Conservation (phyloP, 192 early-diverging fungal genomes). For the Paraglomus brasilianum region DNA sequence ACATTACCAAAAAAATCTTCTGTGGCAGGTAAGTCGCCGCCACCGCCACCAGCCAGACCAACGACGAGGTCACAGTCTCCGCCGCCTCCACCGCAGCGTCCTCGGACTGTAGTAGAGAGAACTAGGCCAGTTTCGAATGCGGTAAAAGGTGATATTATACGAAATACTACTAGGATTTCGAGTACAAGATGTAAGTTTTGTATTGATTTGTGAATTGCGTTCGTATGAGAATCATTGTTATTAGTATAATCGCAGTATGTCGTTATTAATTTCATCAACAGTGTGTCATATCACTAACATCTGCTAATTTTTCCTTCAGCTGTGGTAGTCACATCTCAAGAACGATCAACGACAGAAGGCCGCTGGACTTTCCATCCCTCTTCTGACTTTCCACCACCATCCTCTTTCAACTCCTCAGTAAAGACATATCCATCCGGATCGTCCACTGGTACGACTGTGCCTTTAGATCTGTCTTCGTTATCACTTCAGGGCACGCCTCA, state of each 20-base stretch:
- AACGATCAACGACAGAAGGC: constrained; percentile 46
- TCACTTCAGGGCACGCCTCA: constrained; percentile 21
- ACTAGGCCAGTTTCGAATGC: no score
- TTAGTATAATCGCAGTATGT: not conserved
- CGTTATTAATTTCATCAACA: no score
- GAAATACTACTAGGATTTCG: constrained; percentile 21
- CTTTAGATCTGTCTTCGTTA: constrained; percentile 38
- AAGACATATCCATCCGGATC: constrained; percentile 43
- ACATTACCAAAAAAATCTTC: no score
- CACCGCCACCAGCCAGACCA: constrained; percentile 24
- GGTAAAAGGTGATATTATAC: not conserved
- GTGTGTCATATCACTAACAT: no score
- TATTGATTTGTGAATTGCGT: not conserved
- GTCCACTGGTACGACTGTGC: constrained; percentile 40
- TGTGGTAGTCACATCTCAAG: constrained; percentile 22
- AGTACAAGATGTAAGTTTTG: constrained; percentile 36
- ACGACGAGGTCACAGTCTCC: constrained; percentile 29
- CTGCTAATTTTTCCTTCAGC: not conserved
- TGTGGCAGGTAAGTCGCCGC: not conserved
- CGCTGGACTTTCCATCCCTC: constrained; percentile 43
- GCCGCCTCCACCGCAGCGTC: constrained; percentile 35
- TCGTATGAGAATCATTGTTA: constrained; percentile 1
- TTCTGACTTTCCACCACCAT: constrained; percentile 40
- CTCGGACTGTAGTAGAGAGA: constrained; percentile 22
- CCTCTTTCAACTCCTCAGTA: constrained; percentile 17